Evolutionary conservation across 2,329 filamentous ascomycete species (phyloP).

Genomic region (Ceratocystis cacaofunesta): DNA sequence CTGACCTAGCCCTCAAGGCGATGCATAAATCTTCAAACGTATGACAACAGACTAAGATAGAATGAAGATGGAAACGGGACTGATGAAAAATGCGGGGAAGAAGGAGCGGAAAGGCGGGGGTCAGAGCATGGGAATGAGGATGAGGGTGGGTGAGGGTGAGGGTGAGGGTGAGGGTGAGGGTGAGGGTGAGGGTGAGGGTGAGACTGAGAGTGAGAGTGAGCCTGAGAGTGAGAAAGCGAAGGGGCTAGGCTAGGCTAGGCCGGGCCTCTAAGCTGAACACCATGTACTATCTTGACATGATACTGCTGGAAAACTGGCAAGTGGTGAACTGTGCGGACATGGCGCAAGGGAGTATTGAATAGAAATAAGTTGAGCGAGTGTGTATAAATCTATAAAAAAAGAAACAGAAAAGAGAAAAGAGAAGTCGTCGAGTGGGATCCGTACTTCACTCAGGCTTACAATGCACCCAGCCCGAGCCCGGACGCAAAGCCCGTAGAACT

Average conservation of each 20-base stretch:
- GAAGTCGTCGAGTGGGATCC: no score
- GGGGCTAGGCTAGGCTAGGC: not conserved
- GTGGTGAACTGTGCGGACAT: no score
- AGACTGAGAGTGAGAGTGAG: not conserved
- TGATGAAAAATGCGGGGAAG: not conserved
- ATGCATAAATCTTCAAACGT: not conserved
- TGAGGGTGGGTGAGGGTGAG: not conserved
- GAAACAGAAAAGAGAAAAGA: no score
- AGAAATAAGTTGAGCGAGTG: no score
- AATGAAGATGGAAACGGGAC: not conserved
- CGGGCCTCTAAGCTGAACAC: not conserved
- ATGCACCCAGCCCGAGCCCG: no score
- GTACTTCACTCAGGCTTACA: no score
- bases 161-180: not conserved
- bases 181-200: not conserved
- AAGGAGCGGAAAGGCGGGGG: not conserved
- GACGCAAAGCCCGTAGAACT: no score
- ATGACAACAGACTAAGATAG: not conserved
- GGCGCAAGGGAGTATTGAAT: no score
- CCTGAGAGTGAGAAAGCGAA: no score
- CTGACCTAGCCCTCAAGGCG: not conserved
- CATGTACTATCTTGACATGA: no score
- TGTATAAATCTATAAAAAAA: no score
- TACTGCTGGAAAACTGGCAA: no score
- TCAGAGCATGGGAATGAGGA: not conserved